A percentile compares a stretch with the other conserved stretches of the same genome.
phyloP scores from a whole-genome alignment of 345 rosid species.

The Anacardium occidentale region DNA sequence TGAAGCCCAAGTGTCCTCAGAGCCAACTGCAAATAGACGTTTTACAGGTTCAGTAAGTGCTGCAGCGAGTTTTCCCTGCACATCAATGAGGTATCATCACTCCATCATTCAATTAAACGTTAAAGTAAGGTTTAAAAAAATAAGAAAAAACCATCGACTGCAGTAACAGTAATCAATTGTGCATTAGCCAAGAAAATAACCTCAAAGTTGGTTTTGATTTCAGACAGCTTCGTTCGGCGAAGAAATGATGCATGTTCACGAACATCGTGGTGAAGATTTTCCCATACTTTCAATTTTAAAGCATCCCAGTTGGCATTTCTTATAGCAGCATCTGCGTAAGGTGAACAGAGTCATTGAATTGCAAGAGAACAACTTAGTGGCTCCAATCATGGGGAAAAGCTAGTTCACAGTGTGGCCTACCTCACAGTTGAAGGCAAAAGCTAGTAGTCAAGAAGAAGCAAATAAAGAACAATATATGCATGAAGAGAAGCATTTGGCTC shows the following conservation, averaged over 20 bases:
- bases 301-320: conserved; percentile 64
- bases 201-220: conserved; percentile 49
- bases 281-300: conserved; percentile 53
- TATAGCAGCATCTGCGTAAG: conserved; percentile 53
- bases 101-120: conserved; percentile 9
- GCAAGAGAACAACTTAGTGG: neutral
- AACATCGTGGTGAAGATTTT: conserved; percentile 60
- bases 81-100: conserved; percentile 19
- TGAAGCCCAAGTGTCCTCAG: conserved; percentile 60
- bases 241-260: conserved; percentile 48
- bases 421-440: neutral
- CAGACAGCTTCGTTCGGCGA: conserved; percentile 50
- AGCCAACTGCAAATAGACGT: conserved; percentile 56
- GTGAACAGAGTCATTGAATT: neutral
- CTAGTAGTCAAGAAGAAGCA: no score
- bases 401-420: no score
- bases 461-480: no score
- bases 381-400: no score
- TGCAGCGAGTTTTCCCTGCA: conserved; percentile 54
- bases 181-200: conserved; percentile 29
- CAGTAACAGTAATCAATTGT: neutral
- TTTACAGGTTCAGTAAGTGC: conserved; percentile 52
- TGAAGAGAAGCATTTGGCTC: no score
- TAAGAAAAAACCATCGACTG: neutral
- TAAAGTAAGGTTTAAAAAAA: neutral